phyloP scores from a whole-genome alignment of 179 eudicot genomes.

The Beta corolliflora region DNA sequence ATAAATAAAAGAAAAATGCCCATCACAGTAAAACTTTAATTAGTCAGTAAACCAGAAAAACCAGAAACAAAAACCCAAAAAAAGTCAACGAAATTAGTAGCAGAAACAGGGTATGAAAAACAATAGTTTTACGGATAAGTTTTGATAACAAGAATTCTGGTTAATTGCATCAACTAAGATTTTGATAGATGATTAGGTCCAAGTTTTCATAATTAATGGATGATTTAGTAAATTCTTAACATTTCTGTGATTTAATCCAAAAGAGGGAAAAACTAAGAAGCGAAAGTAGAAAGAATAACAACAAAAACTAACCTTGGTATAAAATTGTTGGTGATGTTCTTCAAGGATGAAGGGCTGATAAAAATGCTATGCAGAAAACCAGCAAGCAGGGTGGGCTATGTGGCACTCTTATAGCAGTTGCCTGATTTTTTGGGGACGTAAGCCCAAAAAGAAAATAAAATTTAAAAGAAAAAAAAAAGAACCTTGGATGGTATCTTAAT shows the following conservation, averaged over 20 bases:
- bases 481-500: too few relatives aligned
- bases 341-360: background rate
- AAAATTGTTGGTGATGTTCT: background rate
- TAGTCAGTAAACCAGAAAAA: background rate
- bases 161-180: background rate
- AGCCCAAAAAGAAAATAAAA: too few relatives aligned
- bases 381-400: conserved; percentile 14
- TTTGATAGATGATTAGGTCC: background rate
- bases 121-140: background rate
- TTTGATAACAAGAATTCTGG: background rate
- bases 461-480: too few relatives aligned
- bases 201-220: background rate
- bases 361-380: background rate
- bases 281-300: background rate
- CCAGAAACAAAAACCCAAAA: background rate
- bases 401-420: conserved; percentile 8
- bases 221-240: background rate
- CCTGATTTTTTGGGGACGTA: too few relatives aligned
- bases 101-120: background rate
- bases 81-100: background rate
- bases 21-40: background rate
- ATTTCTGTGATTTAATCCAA: background rate
- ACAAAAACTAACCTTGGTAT: background rate
- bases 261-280: background rate
- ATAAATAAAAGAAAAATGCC: background rate